Percentiles rank a stretch among this genome's conserved stretches.
phyloP scores from a whole-genome alignment of 805 yeast genomes.

The Ascoidea asiatica region DNA sequence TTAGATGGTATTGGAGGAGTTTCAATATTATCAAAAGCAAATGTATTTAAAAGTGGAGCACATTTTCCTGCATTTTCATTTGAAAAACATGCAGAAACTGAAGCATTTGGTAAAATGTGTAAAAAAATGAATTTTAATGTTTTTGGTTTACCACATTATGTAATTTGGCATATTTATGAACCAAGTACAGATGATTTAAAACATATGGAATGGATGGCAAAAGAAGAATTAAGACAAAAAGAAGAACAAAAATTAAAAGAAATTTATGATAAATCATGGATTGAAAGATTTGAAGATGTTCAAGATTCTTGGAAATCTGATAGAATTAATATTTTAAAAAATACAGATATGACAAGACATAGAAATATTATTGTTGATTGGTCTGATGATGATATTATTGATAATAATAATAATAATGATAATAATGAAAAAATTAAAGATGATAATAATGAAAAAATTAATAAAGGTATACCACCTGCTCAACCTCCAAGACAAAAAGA shows the following conservation, averaged over 20 bases:
- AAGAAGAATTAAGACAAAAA: slow-evolving; percentile 53
- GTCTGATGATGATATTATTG: too few relatives aligned
- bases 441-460: slow-evolving; percentile 8
- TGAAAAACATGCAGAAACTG: slow-evolving; percentile 95
- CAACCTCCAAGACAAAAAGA: too few relatives aligned
- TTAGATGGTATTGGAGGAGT: slow-evolving; percentile 98
- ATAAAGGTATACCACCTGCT: too few relatives aligned
- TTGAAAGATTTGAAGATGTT: slow-evolving; percentile 65
- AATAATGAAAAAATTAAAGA: slow-evolving; percentile 8
- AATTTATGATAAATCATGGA: slow-evolving; percentile 62
- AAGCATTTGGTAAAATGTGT: slow-evolving; percentile 87
- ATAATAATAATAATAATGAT: slow-evolving; percentile 1
- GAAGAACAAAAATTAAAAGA: slow-evolving; percentile 52
- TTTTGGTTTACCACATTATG: slow-evolving; percentile 86
- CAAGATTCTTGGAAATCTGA: slow-evolving; percentile 63
- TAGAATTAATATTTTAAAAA: slow-evolving; percentile 56
- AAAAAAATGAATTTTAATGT: slow-evolving; percentile 80
- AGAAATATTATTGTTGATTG: slow-evolving; percentile 50
- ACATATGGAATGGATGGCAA: slow-evolving; percentile 83
- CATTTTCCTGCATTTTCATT: slow-evolving; percentile 96
- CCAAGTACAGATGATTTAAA: slow-evolving; percentile 86
- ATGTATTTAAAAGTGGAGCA: slow-evolving; percentile 75
- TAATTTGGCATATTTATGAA: slow-evolving; percentile 93
- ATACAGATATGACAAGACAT: slow-evolving; percentile 47
- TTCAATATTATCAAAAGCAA: slow-evolving; percentile 77